Conservation (phyloP, 306 rosid species). For the Quercus mongolica region DNA sequence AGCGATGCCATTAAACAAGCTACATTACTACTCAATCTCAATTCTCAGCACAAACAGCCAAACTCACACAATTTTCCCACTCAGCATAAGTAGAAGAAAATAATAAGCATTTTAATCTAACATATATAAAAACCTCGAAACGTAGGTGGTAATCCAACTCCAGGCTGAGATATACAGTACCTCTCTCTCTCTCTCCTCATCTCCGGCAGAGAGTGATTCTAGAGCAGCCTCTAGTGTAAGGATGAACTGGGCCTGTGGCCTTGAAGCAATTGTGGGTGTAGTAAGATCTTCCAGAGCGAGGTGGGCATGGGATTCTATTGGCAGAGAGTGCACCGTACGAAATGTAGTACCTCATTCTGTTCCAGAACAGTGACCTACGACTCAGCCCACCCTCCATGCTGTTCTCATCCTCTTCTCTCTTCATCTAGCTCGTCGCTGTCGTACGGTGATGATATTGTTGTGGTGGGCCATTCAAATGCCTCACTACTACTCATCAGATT, state of each 20-base stretch:
- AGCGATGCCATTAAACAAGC: slow-evolving; percentile 10
- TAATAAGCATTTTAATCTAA: neutral
- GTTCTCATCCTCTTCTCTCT: slow-evolving; percentile 1
- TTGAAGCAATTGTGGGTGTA: slow-evolving; percentile 77
- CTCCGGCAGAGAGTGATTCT: slow-evolving; percentile 76
- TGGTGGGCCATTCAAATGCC: slow-evolving; percentile 59
- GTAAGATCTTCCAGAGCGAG: slow-evolving; percentile 93
- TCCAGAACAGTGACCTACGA: slow-evolving; percentile 84
- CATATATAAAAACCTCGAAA: too few relatives aligned
- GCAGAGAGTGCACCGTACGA: slow-evolving; percentile 94
- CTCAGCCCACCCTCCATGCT: slow-evolving; percentile 27
- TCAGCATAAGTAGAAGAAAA: neutral
- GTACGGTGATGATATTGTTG: slow-evolving; percentile 42
- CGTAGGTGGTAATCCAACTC: neutral
- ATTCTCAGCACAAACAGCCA: neutral
- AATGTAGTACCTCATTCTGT: slow-evolving; percentile 57
- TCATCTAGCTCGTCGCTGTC: slow-evolving; percentile 22
- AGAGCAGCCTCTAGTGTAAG: slow-evolving; percentile 72
- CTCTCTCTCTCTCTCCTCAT: slow-evolving; percentile 18
- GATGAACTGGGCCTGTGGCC: slow-evolving; percentile 80
- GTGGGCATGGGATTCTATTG: slow-evolving; percentile 86
- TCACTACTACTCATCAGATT: slow-evolving; percentile 45
- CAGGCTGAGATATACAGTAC: neutral
- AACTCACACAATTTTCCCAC: neutral
- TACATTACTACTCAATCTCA: neutral